Conservation (phyloP, 345 rosid genomes). For the Populus davidiana region DNA sequence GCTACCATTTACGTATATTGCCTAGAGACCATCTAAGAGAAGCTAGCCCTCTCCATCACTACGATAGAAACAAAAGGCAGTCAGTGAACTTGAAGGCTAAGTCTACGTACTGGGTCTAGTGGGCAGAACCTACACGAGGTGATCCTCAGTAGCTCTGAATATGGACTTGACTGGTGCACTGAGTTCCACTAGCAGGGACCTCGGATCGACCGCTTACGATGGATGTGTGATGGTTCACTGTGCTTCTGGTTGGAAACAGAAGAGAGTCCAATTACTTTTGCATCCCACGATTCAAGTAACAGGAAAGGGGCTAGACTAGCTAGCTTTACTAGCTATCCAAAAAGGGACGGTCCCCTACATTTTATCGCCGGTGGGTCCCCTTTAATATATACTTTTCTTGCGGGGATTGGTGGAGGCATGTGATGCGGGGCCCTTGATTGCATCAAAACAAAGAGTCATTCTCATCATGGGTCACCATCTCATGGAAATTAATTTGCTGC, state of each 20-base stretch:
- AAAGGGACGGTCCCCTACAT: slow-evolving; percentile 19
- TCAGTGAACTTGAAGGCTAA: no score
- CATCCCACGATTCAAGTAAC: slow-evolving; percentile 1
- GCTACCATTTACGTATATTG: no score
- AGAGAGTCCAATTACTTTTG: slow-evolving; percentile 17
- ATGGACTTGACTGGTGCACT: no score
- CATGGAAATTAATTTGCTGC: slow-evolving; percentile 19
- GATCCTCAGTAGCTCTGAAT: no score
- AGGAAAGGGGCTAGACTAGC: neutral
- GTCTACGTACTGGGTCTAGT: no score
- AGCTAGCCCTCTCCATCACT: no score
- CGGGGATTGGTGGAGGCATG: slow-evolving; percentile 46
- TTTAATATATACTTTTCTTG: slow-evolving; percentile 2
- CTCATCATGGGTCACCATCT: slow-evolving; percentile 27
- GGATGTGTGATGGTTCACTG: neutral
- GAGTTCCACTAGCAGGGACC: neutral
- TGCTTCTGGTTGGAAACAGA: slow-evolving; percentile 10
- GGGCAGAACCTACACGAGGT: no score
- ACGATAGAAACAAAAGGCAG: no score
- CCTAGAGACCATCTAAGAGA: no score
- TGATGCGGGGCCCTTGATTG: slow-evolving; percentile 39
- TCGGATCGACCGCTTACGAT: no score
- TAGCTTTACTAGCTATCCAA: neutral
- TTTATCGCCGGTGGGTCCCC: slow-evolving; percentile 17
- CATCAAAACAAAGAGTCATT: slow-evolving; percentile 17